Conservation (phyloP, 345 rosid species). For the thale cress (Arabidopsis thaliana) region TAIR10.1 NC_003070.9:7859001-7859500, state of each 20-base stretch:
- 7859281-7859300: slow-evolving; percentile 54
- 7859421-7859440: slow-evolving; percentile 38
- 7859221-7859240: slow-evolving; percentile 5
- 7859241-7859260: slow-evolving; percentile 13
- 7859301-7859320: slow-evolving; percentile 75
- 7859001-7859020: slow-evolving; percentile 24
- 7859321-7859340: slow-evolving; percentile 46
- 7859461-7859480: slow-evolving; percentile 45
- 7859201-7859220: background rate
- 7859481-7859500: slow-evolving; percentile 55
- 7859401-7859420: slow-evolving; percentile 29
- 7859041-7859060: slow-evolving; percentile 35
- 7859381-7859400: slow-evolving; percentile 31
- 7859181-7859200: background rate
- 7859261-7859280: slow-evolving; percentile 46
- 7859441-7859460: slow-evolving; percentile 64
- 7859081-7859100: slow-evolving; percentile 31
- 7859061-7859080: slow-evolving; percentile 28
- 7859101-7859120: slow-evolving; percentile 30
- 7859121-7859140: slow-evolving; percentile 16
- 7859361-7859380: slow-evolving; percentile 28
- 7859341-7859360: slow-evolving; percentile 35
- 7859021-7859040: slow-evolving; percentile 42
- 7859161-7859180: slow-evolving; percentile 39
- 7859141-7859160: slow-evolving; percentile 33